These are phyloP conservation scores for Boletus edulis DNA, from an alignment of 768 basidiomycete genomes.

Conservation along the genomic window DNA sequence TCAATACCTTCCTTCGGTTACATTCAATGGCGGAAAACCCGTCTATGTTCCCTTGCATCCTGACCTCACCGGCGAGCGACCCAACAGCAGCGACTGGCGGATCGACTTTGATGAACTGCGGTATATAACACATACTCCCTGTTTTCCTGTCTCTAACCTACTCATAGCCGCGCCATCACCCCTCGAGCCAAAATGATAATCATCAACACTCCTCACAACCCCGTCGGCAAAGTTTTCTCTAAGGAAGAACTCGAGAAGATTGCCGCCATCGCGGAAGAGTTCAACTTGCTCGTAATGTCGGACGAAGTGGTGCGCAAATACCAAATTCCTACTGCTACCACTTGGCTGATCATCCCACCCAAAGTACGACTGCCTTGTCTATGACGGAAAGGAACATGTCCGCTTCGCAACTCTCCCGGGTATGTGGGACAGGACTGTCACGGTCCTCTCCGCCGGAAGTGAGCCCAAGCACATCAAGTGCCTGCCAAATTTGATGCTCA, in stretches of 20 bases:
- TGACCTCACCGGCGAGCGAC: conserved; percentile 49
- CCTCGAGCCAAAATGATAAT: conserved; percentile 93
- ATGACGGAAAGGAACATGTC: conserved; percentile 83
- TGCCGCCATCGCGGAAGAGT: conserved; percentile 84
- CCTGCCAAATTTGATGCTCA: neutral
- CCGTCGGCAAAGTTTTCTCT: conserved; percentile 96
- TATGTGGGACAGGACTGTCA: conserved; percentile 98
- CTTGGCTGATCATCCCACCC: neutral
- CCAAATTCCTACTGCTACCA: neutral
- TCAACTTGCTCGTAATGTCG: conserved; percentile 88
- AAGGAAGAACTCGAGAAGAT: conserved; percentile 79
- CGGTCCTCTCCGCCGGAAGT: conserved; percentile 96
- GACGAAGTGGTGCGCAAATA: conserved; percentile 84
- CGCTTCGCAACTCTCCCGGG: conserved; percentile 93
- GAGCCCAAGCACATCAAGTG: conserved; percentile 27
- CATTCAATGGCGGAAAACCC: conserved; percentile 91
- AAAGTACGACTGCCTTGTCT: conserved; percentile 93
- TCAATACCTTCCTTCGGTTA: conserved; percentile 89
- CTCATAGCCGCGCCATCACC: conserved; percentile 72
- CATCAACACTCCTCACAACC: conserved; percentile 96
- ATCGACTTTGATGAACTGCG: conserved; percentile 88
- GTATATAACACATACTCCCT: conserved; percentile 35
- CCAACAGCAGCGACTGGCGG: conserved; percentile 78
- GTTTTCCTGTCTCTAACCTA: conserved; percentile 1
- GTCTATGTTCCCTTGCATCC: conserved; percentile 96